Evolutionary conservation across 495 filamentous ascomycete species (phyloP).

Genomic region (Penicillium argentinense): DNA sequence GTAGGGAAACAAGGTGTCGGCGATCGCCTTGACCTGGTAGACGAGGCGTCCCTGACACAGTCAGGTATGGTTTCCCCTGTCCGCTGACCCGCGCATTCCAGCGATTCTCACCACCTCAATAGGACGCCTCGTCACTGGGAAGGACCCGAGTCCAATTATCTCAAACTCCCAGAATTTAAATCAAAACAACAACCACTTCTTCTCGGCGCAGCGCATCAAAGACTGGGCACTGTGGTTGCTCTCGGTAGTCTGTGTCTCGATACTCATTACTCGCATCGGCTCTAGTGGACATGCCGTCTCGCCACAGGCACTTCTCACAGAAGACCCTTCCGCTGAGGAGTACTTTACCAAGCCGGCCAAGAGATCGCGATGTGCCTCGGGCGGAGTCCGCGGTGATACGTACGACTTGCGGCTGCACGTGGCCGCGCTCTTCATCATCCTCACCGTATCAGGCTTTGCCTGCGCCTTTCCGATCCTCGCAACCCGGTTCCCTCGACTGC

Average conservation of each 20-base stretch:
- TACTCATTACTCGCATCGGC: slow-evolving; percentile 22
- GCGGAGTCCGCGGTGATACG: slow-evolving; percentile 21
- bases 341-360: slow-evolving; percentile 2
- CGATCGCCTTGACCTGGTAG: not conserved
- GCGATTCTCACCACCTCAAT: not conserved
- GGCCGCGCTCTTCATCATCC: slow-evolving; percentile 66
- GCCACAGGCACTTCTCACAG: not conserved
- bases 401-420: slow-evolving; percentile 66
- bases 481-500: slow-evolving; percentile 34
- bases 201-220: slow-evolving; percentile 19
- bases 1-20: slow-evolving; percentile 9
- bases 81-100: too few species aligned
- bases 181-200: slow-evolving; percentile 1
- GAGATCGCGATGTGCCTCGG: slow-evolving; percentile 26
- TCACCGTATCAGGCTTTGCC: slow-evolving; percentile 57
- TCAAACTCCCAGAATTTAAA: not conserved
- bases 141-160: not conserved
- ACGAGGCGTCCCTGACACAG: slow-evolving; percentile 32
- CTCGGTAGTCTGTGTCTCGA: slow-evolving; percentile 27
- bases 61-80: slow-evolving; percentile 24
- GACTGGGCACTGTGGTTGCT: slow-evolving; percentile 29
- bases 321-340: not conserved
- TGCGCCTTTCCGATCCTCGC: slow-evolving; percentile 44
- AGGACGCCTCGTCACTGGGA: slow-evolving; percentile 27
- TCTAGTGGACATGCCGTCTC: slow-evolving; percentile 10